Base-by-base conservation (phyloP, 129 eudicot genomes). In the Helianthus tuberosus region DNA sequence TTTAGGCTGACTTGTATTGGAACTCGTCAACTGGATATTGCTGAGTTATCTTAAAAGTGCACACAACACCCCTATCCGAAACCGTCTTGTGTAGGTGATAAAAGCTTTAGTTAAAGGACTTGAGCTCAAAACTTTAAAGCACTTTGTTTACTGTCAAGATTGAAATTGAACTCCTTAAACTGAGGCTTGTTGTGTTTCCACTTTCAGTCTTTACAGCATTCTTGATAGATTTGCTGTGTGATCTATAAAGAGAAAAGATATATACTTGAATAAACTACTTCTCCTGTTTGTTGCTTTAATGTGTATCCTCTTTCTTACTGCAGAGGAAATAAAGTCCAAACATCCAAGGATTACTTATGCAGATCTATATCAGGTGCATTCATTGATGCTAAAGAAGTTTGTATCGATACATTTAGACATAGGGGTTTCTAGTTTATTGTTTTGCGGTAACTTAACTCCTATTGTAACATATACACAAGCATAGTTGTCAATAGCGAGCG, bases 291-390 rank as follows among this genome's bases (percentile, higher is more conserved):
- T 23, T 23, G 46, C 72, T 74, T 36, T 55, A 73, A 71, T 14
- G 51, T 51, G 58, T 69, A 25, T 57, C 61, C 79, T 72, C 12
- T 85, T 67, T 57, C 57, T 86, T 54, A 53, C 81, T 66, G 86
- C 97, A 93, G 98, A 94, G 49, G 91, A 85, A 80, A 82, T 94
- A 79, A 94, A 94, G 86, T 82, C 88, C 69, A 91, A 84, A 72
- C 88, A 89, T 80, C 94, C 96, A 62, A 88, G 79, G 82, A 86
- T 94, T 72, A 88, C 97, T n/a, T 94, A 88, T 84, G 99, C 99
- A 48, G 99, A 94, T 83, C 87, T 94, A 35, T 94, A 91, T 80
- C 99, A 94, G 99, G 99, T 94, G 80, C 83, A 62, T 52, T 52
- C 68, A 52, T 1, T 66, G 66, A 43, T 44, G 16, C 72, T 38